Percentiles rank a stretch among this genome's conserved stretches.
phyloP scores from a whole-genome alignment of 1,284 basidiomycete species.

The Cutaneotrichosporon dermatis region DNA sequence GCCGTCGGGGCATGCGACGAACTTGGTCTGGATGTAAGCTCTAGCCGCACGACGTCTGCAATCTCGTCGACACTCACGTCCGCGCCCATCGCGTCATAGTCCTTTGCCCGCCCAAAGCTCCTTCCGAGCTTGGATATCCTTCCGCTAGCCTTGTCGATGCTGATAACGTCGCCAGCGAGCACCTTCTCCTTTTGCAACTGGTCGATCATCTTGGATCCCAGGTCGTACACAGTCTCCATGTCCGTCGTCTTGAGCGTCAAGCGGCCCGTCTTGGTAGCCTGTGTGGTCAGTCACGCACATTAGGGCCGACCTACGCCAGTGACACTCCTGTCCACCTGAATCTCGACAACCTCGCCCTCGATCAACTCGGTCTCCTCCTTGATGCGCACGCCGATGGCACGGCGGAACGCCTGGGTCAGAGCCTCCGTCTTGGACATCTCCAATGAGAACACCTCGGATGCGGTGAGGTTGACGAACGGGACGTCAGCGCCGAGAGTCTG shows the following conservation, averaged over 20 bases:
- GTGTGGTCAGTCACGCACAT: background rate
- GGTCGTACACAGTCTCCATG: conserved; percentile 99
- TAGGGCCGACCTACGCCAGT: conserved; percentile 68
- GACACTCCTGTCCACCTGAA: conserved; percentile 93
- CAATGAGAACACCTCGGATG: conserved; percentile 93
- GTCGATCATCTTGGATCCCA: conserved; percentile 99
- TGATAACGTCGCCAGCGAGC: conserved; percentile 89
- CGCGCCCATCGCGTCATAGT: conserved; percentile 98
- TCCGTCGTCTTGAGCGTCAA: conserved; percentile 97
- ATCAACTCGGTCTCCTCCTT: conserved; percentile 97
- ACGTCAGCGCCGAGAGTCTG: conserved; percentile 90
- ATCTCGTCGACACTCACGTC: conserved; percentile 61
- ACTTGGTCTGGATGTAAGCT: conserved; percentile 67
- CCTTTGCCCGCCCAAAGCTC: conserved; percentile 90
- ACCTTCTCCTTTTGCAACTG: conserved; percentile 95
- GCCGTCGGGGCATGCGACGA: conserved; percentile 95
- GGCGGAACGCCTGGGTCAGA: conserved; percentile 89
- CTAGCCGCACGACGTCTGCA: no score
- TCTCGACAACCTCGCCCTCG: conserved; percentile 97
- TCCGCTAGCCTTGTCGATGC: conserved; percentile 97
- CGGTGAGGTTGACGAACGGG: conserved; percentile 95
- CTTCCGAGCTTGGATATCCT: conserved; percentile 93
- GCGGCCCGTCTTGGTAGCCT: conserved; percentile 98
- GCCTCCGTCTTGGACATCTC: conserved; percentile 99
- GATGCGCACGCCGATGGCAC: conserved; percentile 94